Evolutionary conservation across 2,329 filamentous ascomycete species (phyloP), one percentile per base, ranked within the genome.

Genomic region (Verticillium alfalfae): DNA sequence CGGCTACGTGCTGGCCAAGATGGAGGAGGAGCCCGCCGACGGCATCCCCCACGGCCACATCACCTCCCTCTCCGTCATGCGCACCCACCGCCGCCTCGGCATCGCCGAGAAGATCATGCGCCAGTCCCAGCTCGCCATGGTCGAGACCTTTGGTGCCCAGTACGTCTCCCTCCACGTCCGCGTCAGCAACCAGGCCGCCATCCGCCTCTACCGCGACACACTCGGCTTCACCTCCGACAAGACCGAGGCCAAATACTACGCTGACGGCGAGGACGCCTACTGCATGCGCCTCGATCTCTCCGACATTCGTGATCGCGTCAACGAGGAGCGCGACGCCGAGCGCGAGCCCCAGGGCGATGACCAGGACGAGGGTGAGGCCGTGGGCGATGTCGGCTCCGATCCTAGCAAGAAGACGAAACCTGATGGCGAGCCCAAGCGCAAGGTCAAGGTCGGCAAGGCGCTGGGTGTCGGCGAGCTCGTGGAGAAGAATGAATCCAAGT

Each of bases 1-100:
- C 31, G 95, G 95, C 70, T 99, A 99, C 74, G 95, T 99, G n/a
- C 88, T 99, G 34, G 95, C 95, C 59, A 99, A 99, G 84, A 99
- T 99, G 93, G 95, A 99, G 78, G 95, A 99, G 81, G 95, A 98
- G 76, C 94, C 95, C 8, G 73, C 89, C 63, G 94, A 98, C 75
- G 93, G 93, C 62, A 81, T 97, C 49, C 91, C 89, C 69, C 95
- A 98, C 78, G 95, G 95, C 16, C 95, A 99, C 79, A 98, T 99
- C 72, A 99, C 95, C 56, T 93, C 89, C 68, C 77, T 99, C 71
- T 93, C 89, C 71, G 95, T 99, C 54, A 99, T 98, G 95, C 84
- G 95, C 67, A 99, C 95, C 67, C 95, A 99, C 78, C 82, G 95
- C 63, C 80, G 94, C 60, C 76, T 99, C 63, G 95, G 95, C 0